These are phyloP conservation scores for Daldinia caldariorum DNA, from an alignment of 495 filamentous ascomycete genomes.

Conservation along the genomic window DNA sequence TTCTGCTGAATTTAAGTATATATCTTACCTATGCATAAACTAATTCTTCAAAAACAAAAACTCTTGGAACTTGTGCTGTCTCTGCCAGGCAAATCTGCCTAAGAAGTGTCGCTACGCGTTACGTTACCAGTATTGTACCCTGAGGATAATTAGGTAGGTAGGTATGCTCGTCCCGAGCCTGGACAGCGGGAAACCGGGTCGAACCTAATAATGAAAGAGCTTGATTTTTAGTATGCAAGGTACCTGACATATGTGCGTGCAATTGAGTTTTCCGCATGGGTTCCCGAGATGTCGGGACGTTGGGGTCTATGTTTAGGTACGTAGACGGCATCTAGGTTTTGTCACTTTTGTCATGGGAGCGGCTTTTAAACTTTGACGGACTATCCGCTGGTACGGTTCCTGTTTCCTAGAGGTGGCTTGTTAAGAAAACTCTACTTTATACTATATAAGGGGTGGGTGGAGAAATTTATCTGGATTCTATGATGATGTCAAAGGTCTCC, in stretches of 20 bases:
- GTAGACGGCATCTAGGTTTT: not conserved
- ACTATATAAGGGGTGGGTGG: no score
- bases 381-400: not conserved
- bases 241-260: not conserved
- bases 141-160: not conserved
- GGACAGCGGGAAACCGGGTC: slow-evolving; percentile 5
- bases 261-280: slow-evolving; percentile 7
- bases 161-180: not conserved
- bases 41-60: not conserved
- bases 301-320: not conserved
- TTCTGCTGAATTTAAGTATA: slow-evolving; percentile 40
- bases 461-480: no score
- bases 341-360: not conserved
- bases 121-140: no score
- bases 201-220: slow-evolving; percentile 18
- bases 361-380: slow-evolving; percentile 10
- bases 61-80: not conserved
- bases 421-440: not conserved
- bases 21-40: not conserved
- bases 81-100: not conserved
- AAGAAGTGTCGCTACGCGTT: no score
- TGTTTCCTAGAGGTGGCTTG: not conserved
- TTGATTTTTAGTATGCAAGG: slow-evolving; percentile 1
- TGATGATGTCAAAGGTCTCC: no score
- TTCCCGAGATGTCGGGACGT: slow-evolving; percentile 11